phyloP scores from a whole-genome alignment of 768 basidiomycete species.

The Solioccasus polychromus region DNA sequence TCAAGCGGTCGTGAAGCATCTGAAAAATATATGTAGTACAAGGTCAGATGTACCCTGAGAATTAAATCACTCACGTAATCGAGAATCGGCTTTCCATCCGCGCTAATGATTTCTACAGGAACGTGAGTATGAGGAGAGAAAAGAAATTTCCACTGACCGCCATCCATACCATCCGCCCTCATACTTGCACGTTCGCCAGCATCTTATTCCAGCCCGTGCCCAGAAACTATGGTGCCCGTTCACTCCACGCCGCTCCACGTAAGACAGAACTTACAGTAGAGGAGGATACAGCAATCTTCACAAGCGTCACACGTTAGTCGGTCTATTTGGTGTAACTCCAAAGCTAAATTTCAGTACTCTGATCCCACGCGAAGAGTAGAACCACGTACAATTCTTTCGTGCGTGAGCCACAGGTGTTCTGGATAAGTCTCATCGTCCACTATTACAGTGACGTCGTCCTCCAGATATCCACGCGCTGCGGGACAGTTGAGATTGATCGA shows the following conservation, averaged over 20 bases:
- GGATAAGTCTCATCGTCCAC: slow-evolving; percentile 35
- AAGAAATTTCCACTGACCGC: slow-evolving; percentile 34
- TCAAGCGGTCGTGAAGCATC: slow-evolving; percentile 20
- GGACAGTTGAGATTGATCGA: not conserved
- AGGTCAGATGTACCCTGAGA: not conserved
- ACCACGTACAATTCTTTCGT: slow-evolving; percentile 41
- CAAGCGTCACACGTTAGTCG: slow-evolving; percentile 40
- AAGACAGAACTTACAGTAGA: slow-evolving; percentile 46
- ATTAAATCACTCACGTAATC: slow-evolving; percentile 19
- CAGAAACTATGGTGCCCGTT: slow-evolving; percentile 22
- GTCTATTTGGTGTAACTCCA: slow-evolving; percentile 39
- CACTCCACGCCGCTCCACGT: not conserved
- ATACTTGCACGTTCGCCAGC: slow-evolving; percentile 25
- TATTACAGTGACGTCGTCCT: slow-evolving; percentile 41
- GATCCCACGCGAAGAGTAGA: not conserved
- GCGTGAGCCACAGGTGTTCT: slow-evolving; percentile 38
- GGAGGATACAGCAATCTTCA: slow-evolving; percentile 48
- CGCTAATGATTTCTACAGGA: slow-evolving; percentile 19
- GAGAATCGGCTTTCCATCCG: slow-evolving; percentile 19
- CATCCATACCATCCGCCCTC: slow-evolving; percentile 49
- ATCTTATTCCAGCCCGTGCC: slow-evolving; percentile 20
- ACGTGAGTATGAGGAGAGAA: not conserved
- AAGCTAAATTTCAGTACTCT: not conserved
- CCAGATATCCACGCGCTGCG: slow-evolving; percentile 39
- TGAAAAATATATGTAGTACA: slow-evolving; percentile 4